These are phyloP conservation scores for Umbelopsis isabellina DNA, from an alignment of 192 early-diverging fungal species.

Conservation along the genomic window DNA sequence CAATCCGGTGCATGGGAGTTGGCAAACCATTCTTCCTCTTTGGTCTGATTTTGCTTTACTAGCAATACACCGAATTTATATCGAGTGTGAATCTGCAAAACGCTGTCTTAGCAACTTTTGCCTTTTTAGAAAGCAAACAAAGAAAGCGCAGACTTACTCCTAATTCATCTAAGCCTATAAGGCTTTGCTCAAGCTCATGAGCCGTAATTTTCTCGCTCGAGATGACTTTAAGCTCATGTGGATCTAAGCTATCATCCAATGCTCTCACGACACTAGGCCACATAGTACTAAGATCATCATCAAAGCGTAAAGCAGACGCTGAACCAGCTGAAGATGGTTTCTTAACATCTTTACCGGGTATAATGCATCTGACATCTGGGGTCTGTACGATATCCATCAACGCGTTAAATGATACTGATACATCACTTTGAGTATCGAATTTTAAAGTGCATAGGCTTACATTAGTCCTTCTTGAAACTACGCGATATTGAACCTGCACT, in stretches of 20 bases:
- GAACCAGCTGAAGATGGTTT: neutral
- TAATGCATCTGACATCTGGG: conserved; percentile 22
- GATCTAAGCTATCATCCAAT: neutral
- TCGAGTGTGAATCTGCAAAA: conserved; percentile 36
- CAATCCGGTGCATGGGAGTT: conserved; percentile 61
- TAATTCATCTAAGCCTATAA: conserved; percentile 75
- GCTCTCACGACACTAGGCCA: neutral
- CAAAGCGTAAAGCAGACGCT: neutral
- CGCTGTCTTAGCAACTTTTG: neutral
- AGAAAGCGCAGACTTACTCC: conserved; percentile 53
- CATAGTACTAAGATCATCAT: neutral
- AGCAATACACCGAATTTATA: conserved; percentile 87
- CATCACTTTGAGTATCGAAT: no score
- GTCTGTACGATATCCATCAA: neutral
- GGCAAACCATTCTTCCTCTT: conserved; percentile 78
- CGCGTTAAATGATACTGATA: neutral
- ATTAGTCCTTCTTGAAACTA: conserved; percentile 31
- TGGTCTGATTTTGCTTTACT: conserved; percentile 67
- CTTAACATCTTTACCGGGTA: neutral
- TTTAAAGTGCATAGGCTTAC: conserved; percentile 11
- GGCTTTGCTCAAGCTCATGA: conserved; percentile 59
- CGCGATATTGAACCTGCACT: conserved; percentile 28
- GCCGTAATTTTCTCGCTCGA: conserved; percentile 11
- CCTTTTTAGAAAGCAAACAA: neutral
- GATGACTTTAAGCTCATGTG: neutral